Evolutionary conservation across 108 stramenopile genomes (phyloP).

Genomic region (Cyclotella sp.): DNA sequence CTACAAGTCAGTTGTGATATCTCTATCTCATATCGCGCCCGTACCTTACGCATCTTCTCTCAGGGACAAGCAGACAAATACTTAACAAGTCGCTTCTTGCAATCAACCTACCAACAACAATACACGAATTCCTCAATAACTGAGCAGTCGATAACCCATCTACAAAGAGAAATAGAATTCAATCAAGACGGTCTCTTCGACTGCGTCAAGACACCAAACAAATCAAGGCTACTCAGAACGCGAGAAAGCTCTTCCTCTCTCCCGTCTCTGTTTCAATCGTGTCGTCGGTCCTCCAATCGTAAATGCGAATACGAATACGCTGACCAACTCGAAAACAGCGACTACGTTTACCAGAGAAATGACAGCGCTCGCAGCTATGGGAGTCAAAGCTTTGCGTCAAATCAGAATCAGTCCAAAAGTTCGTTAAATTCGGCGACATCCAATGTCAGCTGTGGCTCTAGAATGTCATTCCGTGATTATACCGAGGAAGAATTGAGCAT

Average conservation of each 20-base stretch:
- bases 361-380: slow-evolving; percentile 18
- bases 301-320: neutral
- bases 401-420: slow-evolving; percentile 12
- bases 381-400: slow-evolving; percentile 2
- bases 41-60: neutral
- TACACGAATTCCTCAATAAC: neutral
- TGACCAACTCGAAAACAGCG: slow-evolving; percentile 14
- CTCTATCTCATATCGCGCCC: neutral
- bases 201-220: slow-evolving; percentile 22
- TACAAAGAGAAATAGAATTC: neutral
- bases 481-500: slow-evolving; percentile 44
- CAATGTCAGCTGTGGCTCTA: neutral
- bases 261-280: slow-evolving; percentile 28
- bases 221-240: neutral
- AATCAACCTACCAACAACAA: slow-evolving; percentile 4
- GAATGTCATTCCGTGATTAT: slow-evolving; percentile 12
- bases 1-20: neutral
- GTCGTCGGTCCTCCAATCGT: slow-evolving; percentile 19
- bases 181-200: slow-evolving; percentile 34
- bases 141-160: neutral
- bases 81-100: neutral
- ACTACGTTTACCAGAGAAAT: neutral
- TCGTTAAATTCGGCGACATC: slow-evolving; percentile 13
- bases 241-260: slow-evolving; percentile 19
- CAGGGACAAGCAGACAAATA: slow-evolving; percentile 9